Evolutionary conservation across 306 rosid genomes (phyloP).

Genomic region (Urtica urens): DNA sequence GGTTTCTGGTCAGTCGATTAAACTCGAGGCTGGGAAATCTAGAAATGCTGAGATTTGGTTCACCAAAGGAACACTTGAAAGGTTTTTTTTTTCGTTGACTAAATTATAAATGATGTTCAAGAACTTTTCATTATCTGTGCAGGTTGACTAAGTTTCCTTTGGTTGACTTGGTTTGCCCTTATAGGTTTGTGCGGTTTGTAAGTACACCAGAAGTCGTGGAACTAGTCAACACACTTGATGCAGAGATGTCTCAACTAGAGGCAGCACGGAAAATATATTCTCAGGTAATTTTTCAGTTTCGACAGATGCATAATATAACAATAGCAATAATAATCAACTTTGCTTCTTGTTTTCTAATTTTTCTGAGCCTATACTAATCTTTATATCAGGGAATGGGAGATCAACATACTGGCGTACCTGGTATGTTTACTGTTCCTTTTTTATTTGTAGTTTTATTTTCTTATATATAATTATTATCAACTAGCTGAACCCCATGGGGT

Average conservation of each 20-base stretch:
- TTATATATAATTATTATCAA: no score
- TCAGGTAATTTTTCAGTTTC: conserved; percentile 41
- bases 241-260: conserved; percentile 94
- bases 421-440: conserved; percentile 29
- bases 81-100: no score
- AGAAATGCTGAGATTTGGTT: conserved; percentile 66
- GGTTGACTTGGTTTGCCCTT: conserved; percentile 13
- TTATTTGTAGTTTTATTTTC: no score
- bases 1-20: conserved; percentile 54
- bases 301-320: conserved; percentile 9
- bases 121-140: not conserved
- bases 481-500: not conserved
- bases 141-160: conserved; percentile 7
- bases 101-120: conserved; percentile 9
- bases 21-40: conserved; percentile 57
- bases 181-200: conserved; percentile 86
- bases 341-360: not conserved
- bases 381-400: conserved; percentile 61
- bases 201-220: conserved; percentile 86
- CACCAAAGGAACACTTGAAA: conserved; percentile 95
- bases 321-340: conserved; percentile 3
- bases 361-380: conserved; percentile 18
- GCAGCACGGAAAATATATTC: conserved; percentile 69
- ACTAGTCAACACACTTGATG: conserved; percentile 62
- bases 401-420: conserved; percentile 46